Conservation (phyloP, 768 basidiomycete genomes). For the Cytidiella melzeri region DNA sequence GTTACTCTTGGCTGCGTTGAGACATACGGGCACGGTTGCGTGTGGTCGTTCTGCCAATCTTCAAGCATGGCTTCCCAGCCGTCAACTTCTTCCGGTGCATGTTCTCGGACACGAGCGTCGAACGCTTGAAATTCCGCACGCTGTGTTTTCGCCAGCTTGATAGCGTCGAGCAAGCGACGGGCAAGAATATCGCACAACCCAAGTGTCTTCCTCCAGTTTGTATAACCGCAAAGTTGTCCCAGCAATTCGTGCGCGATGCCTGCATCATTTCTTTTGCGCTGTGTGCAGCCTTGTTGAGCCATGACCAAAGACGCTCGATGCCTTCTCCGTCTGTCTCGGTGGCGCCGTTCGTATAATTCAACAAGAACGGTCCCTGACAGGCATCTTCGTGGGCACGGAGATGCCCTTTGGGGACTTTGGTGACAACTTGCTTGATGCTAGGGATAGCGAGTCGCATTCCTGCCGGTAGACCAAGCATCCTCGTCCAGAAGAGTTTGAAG, state of each 20-base stretch:
- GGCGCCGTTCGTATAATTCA: conserved; percentile 15
- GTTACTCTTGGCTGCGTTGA: no score
- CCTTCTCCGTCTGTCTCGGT: no score
- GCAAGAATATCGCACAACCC: neutral
- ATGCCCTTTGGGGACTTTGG: neutral
- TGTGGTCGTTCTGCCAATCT: no score
- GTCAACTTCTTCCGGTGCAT: no score
- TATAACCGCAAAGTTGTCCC: conserved; percentile 14
- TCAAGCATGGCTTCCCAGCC: no score
- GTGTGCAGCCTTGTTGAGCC: no score
- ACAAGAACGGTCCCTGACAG: conserved; percentile 8
- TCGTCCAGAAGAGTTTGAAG: neutral
- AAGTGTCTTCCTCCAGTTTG: conserved; percentile 8
- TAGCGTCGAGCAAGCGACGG: neutral
- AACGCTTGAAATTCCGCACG: neutral
- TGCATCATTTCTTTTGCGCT: conserved; percentile 17
- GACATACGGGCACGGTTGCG: no score
- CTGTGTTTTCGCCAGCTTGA: neutral
- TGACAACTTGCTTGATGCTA: no score
- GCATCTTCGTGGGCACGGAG: neutral
- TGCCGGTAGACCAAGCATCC: neutral
- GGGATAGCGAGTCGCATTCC: neutral
- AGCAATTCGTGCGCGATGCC: conserved; percentile 13
- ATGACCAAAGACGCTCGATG: no score
- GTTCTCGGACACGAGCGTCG: no score